These are phyloP conservation scores for Endocalyx cinctus DNA, from an alignment of 2,329 filamentous ascomycete species.

Conservation along the genomic window DNA sequence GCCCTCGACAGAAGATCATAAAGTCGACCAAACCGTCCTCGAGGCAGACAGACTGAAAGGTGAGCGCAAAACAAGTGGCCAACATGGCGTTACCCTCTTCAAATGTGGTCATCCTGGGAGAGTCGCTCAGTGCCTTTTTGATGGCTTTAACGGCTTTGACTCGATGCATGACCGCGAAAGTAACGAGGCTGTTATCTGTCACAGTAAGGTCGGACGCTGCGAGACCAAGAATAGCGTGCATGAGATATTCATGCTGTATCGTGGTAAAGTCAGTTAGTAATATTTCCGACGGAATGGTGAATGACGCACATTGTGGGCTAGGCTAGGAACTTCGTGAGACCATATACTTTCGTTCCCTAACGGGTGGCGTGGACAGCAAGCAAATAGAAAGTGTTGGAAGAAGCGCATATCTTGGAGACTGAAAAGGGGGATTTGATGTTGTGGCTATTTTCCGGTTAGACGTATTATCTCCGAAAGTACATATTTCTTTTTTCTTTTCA, in stretches of 20 bases:
- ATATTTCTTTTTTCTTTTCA: slow-evolving; percentile 9
- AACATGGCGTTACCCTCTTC: slow-evolving; percentile 57
- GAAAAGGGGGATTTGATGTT: slow-evolving; percentile 54
- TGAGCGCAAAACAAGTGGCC: slow-evolving; percentile 55
- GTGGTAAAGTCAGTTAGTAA: slow-evolving; percentile 26
- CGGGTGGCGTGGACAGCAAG: slow-evolving; percentile 60
- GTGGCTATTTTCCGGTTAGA: slow-evolving; percentile 37
- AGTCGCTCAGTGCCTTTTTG: slow-evolving; percentile 47
- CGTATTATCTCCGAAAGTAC: slow-evolving; percentile 9
- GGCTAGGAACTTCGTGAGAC: slow-evolving; percentile 62
- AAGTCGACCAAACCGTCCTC: slow-evolving; percentile 57
- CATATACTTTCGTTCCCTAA: slow-evolving; percentile 62
- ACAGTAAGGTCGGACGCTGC: slow-evolving; percentile 61
- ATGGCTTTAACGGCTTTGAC: slow-evolving; percentile 60
- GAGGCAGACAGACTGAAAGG: slow-evolving; percentile 54
- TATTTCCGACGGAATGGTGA: too few species aligned
- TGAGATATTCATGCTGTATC: slow-evolving; percentile 60
- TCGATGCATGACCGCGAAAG: slow-evolving; percentile 59
- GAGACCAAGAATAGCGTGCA: slow-evolving; percentile 64
- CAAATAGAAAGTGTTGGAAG: slow-evolving; percentile 62
- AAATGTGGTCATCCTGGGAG: slow-evolving; percentile 35
- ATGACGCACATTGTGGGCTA: slow-evolving; percentile 57
- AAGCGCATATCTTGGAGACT: slow-evolving; percentile 62
- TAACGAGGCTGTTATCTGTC: slow-evolving; percentile 45
- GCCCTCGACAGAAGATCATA: slow-evolving; percentile 56